Conservation (phyloP, 192 early-diverging fungal species). For the Coemansia sp. region DNA sequence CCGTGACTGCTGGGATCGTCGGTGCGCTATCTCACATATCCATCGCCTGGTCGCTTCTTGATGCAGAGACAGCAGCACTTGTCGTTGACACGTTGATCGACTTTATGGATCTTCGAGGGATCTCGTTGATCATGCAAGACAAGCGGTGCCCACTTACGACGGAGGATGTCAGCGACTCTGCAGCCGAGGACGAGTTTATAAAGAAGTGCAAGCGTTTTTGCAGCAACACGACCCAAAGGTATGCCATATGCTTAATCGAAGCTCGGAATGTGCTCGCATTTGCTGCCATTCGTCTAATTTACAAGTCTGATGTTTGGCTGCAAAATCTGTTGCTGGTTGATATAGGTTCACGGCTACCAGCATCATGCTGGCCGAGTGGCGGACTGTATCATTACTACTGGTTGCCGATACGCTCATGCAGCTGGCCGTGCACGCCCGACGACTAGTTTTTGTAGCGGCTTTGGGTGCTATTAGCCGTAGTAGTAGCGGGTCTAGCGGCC, state of each 20-base stretch:
- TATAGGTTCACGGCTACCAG: constrained; percentile 1
- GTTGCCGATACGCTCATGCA: neutral
- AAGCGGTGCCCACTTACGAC: neutral
- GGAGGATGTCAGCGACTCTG: neutral
- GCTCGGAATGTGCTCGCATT: too few relatives aligned
- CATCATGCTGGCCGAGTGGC: neutral
- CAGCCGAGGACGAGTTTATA: neutral
- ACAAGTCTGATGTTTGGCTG: neutral
- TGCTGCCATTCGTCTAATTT: neutral
- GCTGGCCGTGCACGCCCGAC: neutral
- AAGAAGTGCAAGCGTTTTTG: neutral
- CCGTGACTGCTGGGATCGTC: too few relatives aligned
- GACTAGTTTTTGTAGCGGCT: constrained; percentile 8
- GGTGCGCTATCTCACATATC: neutral
- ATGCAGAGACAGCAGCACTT: too few relatives aligned
- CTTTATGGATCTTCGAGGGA: neutral
- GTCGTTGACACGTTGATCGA: neutral
- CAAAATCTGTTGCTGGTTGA: neutral
- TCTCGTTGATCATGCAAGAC: neutral
- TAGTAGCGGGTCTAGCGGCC: neutral
- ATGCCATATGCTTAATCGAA: neutral
- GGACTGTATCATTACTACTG: neutral
- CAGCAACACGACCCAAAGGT: neutral
- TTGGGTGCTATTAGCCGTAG: neutral
- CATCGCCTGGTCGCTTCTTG: neutral